Percentiles rank a stretch among this genome's conserved stretches.
Conservation (phyloP, 768 basidiomycete genomes). For the Naematelia encephala region DNA sequence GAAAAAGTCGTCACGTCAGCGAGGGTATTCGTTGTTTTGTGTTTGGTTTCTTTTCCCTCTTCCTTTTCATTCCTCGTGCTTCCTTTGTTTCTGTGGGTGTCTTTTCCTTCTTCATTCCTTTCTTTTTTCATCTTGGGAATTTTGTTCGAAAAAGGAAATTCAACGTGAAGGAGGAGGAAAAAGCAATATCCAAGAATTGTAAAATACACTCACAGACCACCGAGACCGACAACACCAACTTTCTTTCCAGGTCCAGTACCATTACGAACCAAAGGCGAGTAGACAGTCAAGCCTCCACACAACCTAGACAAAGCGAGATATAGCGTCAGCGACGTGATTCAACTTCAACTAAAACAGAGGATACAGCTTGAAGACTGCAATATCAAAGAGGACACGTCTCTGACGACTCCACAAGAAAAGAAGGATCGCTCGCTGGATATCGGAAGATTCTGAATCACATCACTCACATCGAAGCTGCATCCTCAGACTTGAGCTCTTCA, state of each 20-base stretch:
- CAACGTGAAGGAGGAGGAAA: not conserved
- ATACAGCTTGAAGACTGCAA: too few species aligned
- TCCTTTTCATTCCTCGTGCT: too few species aligned
- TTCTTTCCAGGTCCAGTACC: slow-evolving; percentile 62
- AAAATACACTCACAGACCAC: slow-evolving; percentile 54
- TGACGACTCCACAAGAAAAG: too few species aligned
- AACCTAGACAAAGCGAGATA: slow-evolving; percentile 46
- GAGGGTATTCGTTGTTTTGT: too few species aligned
- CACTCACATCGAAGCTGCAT: slow-evolving; percentile 60
- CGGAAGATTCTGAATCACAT: too few species aligned
- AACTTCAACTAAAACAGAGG: too few species aligned
- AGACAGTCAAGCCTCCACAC: slow-evolving; percentile 65
- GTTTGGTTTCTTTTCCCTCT: too few species aligned
- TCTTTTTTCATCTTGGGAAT: too few species aligned
- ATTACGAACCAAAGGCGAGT: slow-evolving; percentile 60
- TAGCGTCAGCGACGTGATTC: slow-evolving; percentile 14
- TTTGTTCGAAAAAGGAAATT: not conserved
- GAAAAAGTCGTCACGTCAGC: not conserved
- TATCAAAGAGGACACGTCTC: too few species aligned
- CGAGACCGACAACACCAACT: slow-evolving; percentile 66
- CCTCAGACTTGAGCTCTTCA: slow-evolving; percentile 55
- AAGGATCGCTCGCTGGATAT: not conserved
- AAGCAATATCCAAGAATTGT: not conserved
- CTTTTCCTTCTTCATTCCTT: too few species aligned
- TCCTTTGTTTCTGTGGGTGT: not conserved